Conservation (phyloP, 495 filamentous ascomycete species). For the Aspergillus panamensis region DNA sequence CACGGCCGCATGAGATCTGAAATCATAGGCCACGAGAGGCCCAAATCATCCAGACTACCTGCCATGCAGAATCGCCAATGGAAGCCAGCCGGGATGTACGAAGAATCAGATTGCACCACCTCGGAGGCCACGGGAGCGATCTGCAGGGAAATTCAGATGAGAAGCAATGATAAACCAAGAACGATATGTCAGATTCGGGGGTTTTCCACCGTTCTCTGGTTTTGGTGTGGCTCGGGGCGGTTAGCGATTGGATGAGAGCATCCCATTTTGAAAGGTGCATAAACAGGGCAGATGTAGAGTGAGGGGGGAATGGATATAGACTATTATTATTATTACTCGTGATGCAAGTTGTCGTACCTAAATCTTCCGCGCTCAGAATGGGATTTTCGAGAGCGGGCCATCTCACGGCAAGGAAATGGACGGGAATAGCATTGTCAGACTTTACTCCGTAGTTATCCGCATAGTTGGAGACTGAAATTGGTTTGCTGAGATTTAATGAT, state of each 20-base stretch:
- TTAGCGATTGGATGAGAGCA: constrained; percentile 25
- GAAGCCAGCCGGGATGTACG: constrained; percentile 10
- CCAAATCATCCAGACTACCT: constrained; percentile 17
- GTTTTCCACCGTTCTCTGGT: constrained; percentile 15
- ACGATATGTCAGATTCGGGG: constrained; percentile 13
- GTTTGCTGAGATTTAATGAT: background rate
- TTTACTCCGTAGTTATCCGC: background rate
- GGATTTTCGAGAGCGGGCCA: background rate
- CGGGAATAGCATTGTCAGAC: background rate
- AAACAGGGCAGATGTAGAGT: constrained; percentile 11
- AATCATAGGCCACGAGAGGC: constrained; percentile 18
- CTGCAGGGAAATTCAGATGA: constrained; percentile 15
- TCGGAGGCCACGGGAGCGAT: constrained; percentile 9
- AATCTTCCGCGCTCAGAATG: background rate
- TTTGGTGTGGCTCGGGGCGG: constrained; percentile 18
- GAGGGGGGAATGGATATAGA: background rate
- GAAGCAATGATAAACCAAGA: constrained; percentile 8
- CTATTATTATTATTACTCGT: constrained; percentile 1
- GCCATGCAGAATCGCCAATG: constrained; percentile 12
- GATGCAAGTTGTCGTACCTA: background rate
- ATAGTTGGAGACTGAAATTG: background rate
- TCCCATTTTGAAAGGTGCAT: constrained; percentile 19
- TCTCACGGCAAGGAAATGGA: background rate
- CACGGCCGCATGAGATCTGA: background rate
- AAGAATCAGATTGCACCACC: constrained; percentile 8